phyloP scores from a whole-genome alignment of 2,329 filamentous ascomycete species.

The Tolypocladium amazonense region DNA sequence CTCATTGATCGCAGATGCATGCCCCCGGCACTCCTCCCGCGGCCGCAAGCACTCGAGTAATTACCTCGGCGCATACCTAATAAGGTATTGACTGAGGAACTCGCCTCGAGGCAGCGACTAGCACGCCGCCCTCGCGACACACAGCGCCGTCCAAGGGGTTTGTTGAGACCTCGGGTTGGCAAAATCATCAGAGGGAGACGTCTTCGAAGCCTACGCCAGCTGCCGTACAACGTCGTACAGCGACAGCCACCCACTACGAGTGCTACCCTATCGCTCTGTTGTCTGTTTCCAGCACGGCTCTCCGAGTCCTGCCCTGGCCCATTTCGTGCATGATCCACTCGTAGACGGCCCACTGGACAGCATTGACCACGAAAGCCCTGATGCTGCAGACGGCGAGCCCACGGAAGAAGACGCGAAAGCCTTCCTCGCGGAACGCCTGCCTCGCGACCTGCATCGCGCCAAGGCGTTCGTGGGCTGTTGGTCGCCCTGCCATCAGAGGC shows the following conservation, averaged over 20 bases:
- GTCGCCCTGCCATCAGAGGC: not conserved
- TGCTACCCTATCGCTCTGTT: not conserved
- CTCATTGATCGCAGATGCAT: too few relatives aligned
- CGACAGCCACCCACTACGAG: not conserved
- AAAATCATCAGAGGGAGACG: not conserved
- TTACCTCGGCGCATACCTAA: too few relatives aligned
- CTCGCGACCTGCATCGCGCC: slow-evolving; percentile 54
- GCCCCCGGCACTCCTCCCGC: too few relatives aligned
- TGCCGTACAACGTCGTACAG: not conserved
- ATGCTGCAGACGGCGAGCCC: slow-evolving; percentile 73
- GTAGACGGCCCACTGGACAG: slow-evolving; percentile 85
- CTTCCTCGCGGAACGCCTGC: slow-evolving; percentile 54
- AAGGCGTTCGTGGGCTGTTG: slow-evolving; percentile 16
- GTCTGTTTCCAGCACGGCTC: not conserved
- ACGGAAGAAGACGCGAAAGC: slow-evolving; percentile 55
- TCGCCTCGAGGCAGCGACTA: too few relatives aligned
- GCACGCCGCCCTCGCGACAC: not conserved
- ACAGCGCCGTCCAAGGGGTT: not conserved
- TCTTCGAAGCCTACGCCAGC: not conserved
- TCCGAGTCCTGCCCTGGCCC: slow-evolving; percentile 13
- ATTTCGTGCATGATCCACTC: slow-evolving; percentile 71
- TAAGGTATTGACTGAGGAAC: not conserved
- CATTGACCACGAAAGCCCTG: slow-evolving; percentile 85
- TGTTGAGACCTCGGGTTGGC: not conserved
- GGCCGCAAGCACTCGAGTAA: too few relatives aligned